Percentiles rank a stretch among this genome's conserved stretches.
Evolutionary conservation across 257 asterid genomes (phyloP).

Genomic region (Solanum chaucha): DNA sequence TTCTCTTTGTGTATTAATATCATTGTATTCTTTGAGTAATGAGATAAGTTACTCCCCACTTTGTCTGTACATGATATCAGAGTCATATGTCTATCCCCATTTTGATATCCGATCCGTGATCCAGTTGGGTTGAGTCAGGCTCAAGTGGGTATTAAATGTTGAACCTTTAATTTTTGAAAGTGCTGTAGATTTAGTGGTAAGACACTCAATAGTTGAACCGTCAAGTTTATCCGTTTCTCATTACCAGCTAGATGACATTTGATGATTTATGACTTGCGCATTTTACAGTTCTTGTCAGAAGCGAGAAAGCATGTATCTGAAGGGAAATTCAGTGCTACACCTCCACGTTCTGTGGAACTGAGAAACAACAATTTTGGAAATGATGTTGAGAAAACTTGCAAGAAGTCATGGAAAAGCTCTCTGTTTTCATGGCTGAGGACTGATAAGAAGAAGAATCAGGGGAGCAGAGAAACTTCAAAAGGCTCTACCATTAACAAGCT

Average conservation of each 20-base stretch:
- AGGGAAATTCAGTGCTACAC: conserved; percentile 1
- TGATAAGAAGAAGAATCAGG: conserved; percentile 31
- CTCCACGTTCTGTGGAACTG: background rate
- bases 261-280: background rate
- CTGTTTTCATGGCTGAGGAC: conserved; percentile 55
- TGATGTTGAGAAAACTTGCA: conserved; percentile 20
- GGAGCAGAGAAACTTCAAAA: conserved; percentile 2
- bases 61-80: background rate
- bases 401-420: conserved; percentile 60
- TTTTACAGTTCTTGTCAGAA: conserved; percentile 55
- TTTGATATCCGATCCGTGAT: background rate
- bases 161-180: background rate
- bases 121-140: background rate
- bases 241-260: background rate
- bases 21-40: background rate
- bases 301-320: conserved; percentile 31
- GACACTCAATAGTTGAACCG: background rate
- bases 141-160: background rate
- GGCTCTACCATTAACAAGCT: conserved; percentile 10
- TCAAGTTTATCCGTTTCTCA: background rate
- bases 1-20: background rate
- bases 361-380: conserved; percentile 13
- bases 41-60: background rate
- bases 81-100: background rate
- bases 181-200: background rate